phyloP scores from a whole-genome alignment of 352 stramenopile genomes.

The Globisporangium megalacanthum region DNA sequence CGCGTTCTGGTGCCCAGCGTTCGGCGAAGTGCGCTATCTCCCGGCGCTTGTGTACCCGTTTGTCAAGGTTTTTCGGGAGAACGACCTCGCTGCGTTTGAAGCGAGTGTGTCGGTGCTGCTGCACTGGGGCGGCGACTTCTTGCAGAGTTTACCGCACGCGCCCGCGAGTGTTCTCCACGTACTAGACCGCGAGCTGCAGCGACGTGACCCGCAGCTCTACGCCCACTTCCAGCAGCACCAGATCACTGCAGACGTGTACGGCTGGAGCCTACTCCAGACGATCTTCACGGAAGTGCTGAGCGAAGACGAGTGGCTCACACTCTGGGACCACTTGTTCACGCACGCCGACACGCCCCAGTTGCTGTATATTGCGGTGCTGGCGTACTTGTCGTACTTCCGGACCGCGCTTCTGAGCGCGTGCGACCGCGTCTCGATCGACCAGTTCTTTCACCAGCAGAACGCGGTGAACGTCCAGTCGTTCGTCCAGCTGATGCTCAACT shows the following conservation, averaged over 20 bases:
- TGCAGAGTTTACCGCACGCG: slow-evolving; percentile 80
- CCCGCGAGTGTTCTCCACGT: slow-evolving; percentile 59
- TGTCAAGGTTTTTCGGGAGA: slow-evolving; percentile 78
- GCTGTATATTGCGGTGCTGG: slow-evolving; percentile 58
- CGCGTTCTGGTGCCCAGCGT: slow-evolving; percentile 89
- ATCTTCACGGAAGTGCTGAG: slow-evolving; percentile 88
- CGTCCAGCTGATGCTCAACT: slow-evolving; percentile 58
- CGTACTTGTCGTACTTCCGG: slow-evolving; percentile 71
- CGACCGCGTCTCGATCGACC: slow-evolving; percentile 61
- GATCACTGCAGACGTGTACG: slow-evolving; percentile 59
- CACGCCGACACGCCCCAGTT: slow-evolving; percentile 56
- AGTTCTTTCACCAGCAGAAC: slow-evolving; percentile 86
- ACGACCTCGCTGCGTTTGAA: slow-evolving; percentile 90
- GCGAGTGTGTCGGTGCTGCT: slow-evolving; percentile 79
- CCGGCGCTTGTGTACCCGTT: slow-evolving; percentile 87
- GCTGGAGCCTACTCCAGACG: slow-evolving; percentile 83
- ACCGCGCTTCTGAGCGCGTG: slow-evolving; percentile 45
- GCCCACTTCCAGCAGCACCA: slow-evolving; percentile 71
- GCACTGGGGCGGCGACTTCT: slow-evolving; percentile 77
- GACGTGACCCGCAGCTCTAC: slow-evolving; percentile 61
- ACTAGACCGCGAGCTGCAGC: slow-evolving; percentile 71
- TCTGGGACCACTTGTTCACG: slow-evolving; percentile 88
- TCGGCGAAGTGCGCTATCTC: slow-evolving; percentile 80
- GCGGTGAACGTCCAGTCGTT: slow-evolving; percentile 70
- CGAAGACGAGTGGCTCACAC: slow-evolving; percentile 81